phyloP scores from a whole-genome alignment of 345 rosid genomes.

The Ricinus communis region DNA sequence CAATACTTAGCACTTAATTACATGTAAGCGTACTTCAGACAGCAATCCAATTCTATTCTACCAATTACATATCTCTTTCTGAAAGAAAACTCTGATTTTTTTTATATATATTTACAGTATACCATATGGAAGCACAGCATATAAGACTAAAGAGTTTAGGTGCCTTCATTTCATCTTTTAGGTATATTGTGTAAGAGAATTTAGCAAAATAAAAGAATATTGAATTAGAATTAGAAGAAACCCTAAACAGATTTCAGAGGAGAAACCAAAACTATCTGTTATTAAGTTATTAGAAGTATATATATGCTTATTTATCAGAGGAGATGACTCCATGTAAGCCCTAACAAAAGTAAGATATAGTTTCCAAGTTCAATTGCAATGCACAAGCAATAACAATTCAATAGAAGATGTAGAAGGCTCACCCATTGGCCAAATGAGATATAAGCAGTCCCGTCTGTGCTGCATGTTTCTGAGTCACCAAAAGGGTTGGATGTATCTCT shows the following conservation, averaged over 20 bases:
- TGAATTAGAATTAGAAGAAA: background rate
- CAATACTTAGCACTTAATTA: too few species aligned
- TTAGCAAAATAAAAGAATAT: background rate
- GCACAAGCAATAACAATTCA: constrained; percentile 1
- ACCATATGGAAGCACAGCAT: background rate
- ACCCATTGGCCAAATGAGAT: constrained; percentile 99
- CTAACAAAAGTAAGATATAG: background rate
- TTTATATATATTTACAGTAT: background rate
- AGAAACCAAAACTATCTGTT: background rate
- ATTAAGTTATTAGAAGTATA: background rate
- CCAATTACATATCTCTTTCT: background rate
- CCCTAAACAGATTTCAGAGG: background rate
- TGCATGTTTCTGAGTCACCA: constrained; percentile 77
- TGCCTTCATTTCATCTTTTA: background rate
- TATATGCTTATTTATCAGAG: background rate
- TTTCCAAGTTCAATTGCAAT: background rate
- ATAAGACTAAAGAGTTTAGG: background rate
- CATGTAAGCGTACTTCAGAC: background rate
- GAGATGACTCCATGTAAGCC: background rate
- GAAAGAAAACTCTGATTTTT: background rate
- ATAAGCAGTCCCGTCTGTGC: constrained; percentile 88
- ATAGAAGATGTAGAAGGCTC: constrained; percentile 19
- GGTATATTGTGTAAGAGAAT: background rate
- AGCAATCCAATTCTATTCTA: background rate
- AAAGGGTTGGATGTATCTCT: constrained; percentile 84